These are phyloP conservation scores for Cryptomeria japonica DNA, from an alignment of 75 land plant species.

Conservation along the genomic window DNA sequence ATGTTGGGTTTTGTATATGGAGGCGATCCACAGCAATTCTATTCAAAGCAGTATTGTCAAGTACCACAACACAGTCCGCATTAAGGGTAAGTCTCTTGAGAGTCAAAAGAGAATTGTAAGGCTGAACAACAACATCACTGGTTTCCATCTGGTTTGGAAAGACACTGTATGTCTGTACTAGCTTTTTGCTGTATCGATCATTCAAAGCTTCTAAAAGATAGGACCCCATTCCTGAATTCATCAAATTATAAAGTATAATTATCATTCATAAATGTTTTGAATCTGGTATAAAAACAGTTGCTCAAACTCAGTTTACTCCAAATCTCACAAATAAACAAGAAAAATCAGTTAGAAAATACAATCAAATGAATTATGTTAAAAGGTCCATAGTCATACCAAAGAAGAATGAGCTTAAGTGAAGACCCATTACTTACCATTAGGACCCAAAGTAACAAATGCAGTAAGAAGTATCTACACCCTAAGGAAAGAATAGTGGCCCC, in stretches of 20 bases:
- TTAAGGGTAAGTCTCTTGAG: constrained; percentile 96
- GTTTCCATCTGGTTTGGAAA: constrained; percentile 99
- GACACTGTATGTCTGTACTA: constrained; percentile 99
- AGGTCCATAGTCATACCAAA: not conserved
- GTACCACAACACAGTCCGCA: constrained; percentile 99
- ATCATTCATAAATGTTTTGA: not conserved
- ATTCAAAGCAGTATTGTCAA: constrained; percentile 97
- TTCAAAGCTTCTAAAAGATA: constrained; percentile 96
- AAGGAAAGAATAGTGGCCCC: not conserved
- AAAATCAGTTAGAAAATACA: not conserved
- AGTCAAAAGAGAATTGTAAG: constrained; percentile 95
- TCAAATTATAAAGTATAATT: not conserved
- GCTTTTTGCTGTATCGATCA: constrained; percentile 97
- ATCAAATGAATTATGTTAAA: not conserved
- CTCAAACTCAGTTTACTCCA: not conserved
- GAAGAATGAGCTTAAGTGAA: not conserved
- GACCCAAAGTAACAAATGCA: not conserved
- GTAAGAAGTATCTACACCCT: not conserved
- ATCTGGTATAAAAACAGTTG: not conserved
- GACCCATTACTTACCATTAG: not conserved
- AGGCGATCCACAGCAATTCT: constrained; percentile 99
- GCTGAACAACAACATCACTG: constrained; percentile 99
- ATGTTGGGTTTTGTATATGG: constrained; percentile 91
- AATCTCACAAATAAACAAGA: not conserved
- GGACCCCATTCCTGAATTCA: constrained; percentile 94